Evolutionary conservation across 2,329 filamentous ascomycete genomes (phyloP).

Genomic region (Aspergillus brunneoviolaceus): DNA sequence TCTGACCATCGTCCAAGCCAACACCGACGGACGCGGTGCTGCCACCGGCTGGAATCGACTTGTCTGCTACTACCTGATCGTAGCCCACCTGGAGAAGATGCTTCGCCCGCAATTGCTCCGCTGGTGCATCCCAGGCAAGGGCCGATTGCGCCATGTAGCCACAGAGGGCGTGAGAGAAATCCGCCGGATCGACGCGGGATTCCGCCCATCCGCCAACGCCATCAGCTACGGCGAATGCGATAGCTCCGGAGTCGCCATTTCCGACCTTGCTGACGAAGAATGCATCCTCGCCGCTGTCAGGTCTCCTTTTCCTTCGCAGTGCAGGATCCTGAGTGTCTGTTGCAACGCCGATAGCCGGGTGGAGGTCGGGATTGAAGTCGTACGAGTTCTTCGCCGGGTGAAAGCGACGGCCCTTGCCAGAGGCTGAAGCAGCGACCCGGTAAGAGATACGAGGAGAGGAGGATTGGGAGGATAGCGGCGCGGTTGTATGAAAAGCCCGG

Average conservation of each 20-base stretch:
- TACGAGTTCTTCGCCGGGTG: conserved; percentile 68
- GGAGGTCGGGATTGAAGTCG: conserved; percentile 62
- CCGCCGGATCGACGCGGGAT: conserved; percentile 86
- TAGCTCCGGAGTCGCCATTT: conserved; percentile 49
- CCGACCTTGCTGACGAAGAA: conserved; percentile 89
- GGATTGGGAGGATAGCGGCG: conserved; percentile 23
- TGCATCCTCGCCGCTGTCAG: conserved; percentile 87
- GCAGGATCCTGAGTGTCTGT: conserved; percentile 43
- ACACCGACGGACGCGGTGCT: conserved; percentile 91
- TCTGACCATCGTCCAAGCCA: conserved; percentile 66
- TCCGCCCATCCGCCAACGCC: conserved; percentile 95
- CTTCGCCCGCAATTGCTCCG: conserved; percentile 56
- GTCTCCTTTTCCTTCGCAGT: conserved; percentile 63
- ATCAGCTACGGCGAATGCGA: conserved; percentile 88
- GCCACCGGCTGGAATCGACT: conserved; percentile 73
- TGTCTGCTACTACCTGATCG: conserved; percentile 73
- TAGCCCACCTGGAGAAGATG: conserved; percentile 80
- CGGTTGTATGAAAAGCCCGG: conserved; percentile 32
- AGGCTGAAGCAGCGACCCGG: conserved; percentile 71
- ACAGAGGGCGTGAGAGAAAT: conserved; percentile 93
- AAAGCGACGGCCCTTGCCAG: conserved; percentile 68
- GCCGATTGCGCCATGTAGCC: conserved; percentile 85
- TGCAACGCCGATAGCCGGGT: conserved; percentile 38
- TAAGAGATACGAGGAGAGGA: conserved; percentile 57
- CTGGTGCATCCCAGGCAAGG: conserved; percentile 51